Conservation (phyloP, 169 alveolate species). For the Plasmodium ovale region DNA sequence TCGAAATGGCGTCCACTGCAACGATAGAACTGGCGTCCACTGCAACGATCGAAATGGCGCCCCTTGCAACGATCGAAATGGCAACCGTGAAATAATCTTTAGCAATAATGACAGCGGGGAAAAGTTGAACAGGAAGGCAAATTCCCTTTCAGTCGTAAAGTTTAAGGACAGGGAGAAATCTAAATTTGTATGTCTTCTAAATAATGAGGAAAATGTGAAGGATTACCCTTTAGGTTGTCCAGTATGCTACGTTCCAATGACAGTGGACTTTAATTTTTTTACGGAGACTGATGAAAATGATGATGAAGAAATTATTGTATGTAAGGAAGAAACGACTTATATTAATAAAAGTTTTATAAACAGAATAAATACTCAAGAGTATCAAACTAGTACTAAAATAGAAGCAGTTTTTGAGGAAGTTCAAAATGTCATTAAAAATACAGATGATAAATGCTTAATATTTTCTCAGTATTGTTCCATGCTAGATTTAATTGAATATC, state of each 20-base stretch:
- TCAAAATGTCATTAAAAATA: slow-evolving; percentile 68
- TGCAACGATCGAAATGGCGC: not conserved
- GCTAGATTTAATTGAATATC: slow-evolving; percentile 89
- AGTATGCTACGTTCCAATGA: slow-evolving; percentile 86
- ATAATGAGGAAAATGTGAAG: slow-evolving; percentile 24
- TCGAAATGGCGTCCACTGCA: too few relatives aligned
- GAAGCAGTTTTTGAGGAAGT: slow-evolving; percentile 88
- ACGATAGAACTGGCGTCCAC: not conserved
- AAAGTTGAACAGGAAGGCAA: slow-evolving; percentile 36
- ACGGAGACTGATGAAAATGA: slow-evolving; percentile 20
- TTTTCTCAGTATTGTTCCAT: slow-evolving; percentile 92
- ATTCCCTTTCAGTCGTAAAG: slow-evolving; percentile 77
- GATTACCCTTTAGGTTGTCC: slow-evolving; percentile 86
- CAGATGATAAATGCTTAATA: slow-evolving; percentile 87
- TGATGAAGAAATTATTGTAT: slow-evolving; percentile 37
- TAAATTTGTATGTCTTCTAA: slow-evolving; percentile 22
- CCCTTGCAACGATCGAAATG: not conserved
- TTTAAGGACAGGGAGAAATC: slow-evolving; percentile 49
- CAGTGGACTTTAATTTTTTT: slow-evolving; percentile 77
- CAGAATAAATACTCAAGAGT: slow-evolving; percentile 84
- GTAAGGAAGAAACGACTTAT: slow-evolving; percentile 61
- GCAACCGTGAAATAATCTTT: not conserved
- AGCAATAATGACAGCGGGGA: slow-evolving; percentile 5
- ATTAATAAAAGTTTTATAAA: slow-evolving; percentile 81
- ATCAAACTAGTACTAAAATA: slow-evolving; percentile 85